Conservation (phyloP, 352 stramenopile species). For the Phytophthora pinifolia region DNA sequence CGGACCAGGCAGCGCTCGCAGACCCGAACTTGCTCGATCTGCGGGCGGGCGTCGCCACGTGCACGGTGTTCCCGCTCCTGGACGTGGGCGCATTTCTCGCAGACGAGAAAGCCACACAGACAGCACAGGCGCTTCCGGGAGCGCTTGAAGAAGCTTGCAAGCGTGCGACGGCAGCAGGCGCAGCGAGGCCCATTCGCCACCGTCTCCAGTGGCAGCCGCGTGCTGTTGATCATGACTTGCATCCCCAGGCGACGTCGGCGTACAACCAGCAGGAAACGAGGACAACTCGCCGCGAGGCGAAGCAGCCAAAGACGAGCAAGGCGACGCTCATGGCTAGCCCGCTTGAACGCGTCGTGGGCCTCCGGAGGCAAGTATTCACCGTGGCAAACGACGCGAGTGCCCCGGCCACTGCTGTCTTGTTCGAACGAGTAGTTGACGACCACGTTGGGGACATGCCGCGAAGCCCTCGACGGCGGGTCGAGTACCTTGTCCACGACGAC, state of each 20-base stretch:
- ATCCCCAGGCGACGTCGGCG: no score
- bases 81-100: no score
- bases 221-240: no score
- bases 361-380: conserved; percentile 37
- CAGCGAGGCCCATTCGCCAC: no score
- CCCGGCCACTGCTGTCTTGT: conserved; percentile 30
- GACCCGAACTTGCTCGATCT: conserved; percentile 43
- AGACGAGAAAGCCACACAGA: no score
- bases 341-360: conserved; percentile 24
- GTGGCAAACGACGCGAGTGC: conserved; percentile 44
- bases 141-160: no score
- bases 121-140: no score
- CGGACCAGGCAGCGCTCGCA: conserved; percentile 49
- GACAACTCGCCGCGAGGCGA: conserved; percentile 32
- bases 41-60: conserved; percentile 24
- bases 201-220: no score
- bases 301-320: conserved; percentile 30
- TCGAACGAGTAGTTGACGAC: conserved; percentile 49
- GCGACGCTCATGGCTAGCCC: conserved; percentile 28
- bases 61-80: no score
- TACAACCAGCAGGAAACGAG: conserved; percentile 43
- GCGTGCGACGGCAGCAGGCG: no score
- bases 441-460: conserved; percentile 37
- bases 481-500: conserved; percentile 17
- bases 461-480: background rate